Evolutionary conservation across 192 early-diverging fungal genomes (phyloP).

Genomic region (Allomyces arbusculus): DNA sequence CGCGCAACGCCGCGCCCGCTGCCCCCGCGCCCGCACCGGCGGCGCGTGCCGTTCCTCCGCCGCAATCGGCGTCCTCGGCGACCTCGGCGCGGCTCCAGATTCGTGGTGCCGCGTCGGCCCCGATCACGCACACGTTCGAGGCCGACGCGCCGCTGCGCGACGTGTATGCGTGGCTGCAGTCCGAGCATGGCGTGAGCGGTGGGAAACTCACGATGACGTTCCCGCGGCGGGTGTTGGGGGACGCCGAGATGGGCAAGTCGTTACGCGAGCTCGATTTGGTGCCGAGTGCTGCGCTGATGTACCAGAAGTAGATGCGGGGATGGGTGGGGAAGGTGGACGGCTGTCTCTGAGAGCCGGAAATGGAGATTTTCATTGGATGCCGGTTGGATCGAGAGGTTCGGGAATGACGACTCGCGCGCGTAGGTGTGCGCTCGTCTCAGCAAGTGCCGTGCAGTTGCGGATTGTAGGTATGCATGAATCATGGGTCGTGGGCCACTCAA

Average conservation of each 20-base stretch:
- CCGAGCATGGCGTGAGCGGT: conserved; percentile 8
- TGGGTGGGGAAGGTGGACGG: too few relatives aligned
- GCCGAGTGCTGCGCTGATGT: conserved; percentile 37
- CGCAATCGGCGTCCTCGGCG: conserved; percentile 11
- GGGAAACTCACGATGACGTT: conserved; percentile 42
- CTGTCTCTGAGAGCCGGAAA: too few relatives aligned
- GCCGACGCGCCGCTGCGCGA: conserved; percentile 28
- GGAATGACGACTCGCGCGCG: too few relatives aligned
- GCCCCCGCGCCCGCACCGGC: neutral
- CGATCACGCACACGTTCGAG: conserved; percentile 33
- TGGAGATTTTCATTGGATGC: too few relatives aligned
- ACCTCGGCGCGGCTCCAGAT: conserved; percentile 39
- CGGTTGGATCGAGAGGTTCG: too few relatives aligned
- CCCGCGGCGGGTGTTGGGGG: conserved; percentile 34
- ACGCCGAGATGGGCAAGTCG: conserved; percentile 26
- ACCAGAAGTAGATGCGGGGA: too few relatives aligned
- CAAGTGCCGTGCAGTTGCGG: too few relatives aligned
- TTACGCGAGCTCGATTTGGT: conserved; percentile 42
- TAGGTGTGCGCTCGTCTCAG: too few relatives aligned
- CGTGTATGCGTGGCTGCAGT: conserved; percentile 29
- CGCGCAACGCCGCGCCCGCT: conserved; percentile 15
- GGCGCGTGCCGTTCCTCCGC: conserved; percentile 8
- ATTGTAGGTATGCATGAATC: too few relatives aligned
- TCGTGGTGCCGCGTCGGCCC: conserved; percentile 20
- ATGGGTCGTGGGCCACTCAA: too few relatives aligned